These are phyloP conservation scores for Coniophora puteana DNA, from an alignment of 1,284 basidiomycete species.

Conservation along the genomic window DNA sequence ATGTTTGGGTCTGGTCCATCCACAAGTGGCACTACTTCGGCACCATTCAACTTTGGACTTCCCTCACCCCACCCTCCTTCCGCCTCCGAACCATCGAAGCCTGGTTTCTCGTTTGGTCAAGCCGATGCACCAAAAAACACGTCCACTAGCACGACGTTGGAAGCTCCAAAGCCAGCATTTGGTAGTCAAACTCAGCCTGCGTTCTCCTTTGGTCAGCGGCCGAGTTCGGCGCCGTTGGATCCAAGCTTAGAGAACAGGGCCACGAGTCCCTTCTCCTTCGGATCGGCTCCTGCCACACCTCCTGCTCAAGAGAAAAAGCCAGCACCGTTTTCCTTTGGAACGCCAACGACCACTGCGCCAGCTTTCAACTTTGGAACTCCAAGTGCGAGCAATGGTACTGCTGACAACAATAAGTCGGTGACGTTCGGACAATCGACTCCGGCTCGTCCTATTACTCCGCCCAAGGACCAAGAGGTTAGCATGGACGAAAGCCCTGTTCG, in stretches of 20 bases:
- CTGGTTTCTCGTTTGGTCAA: conserved; percentile 21
- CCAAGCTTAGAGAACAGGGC: conserved; percentile 26
- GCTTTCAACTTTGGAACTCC: conserved; percentile 30
- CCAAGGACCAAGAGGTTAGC: conserved; percentile 55
- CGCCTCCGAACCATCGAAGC: conserved; percentile 1
- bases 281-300: conserved; percentile 15
- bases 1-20: conserved; percentile 5
- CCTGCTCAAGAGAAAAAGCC: conserved; percentile 11
- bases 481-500: conserved; percentile 72
- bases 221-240: conserved; percentile 16
- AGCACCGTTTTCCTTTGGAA: conserved; percentile 30
- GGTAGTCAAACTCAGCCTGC: conserved; percentile 17
- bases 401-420: conserved; percentile 29
- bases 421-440: conserved; percentile 22
- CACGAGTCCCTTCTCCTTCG: conserved; percentile 26
- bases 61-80: conserved; percentile 3
- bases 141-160: conserved; percentile 3
- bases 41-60: conserved; percentile 16
- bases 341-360: conserved; percentile 9
- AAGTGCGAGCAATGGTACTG: conserved; percentile 22
- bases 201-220: conserved; percentile 25
- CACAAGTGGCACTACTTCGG: neutral
- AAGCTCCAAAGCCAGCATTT: conserved; percentile 24
- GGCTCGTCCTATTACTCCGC: conserved; percentile 47
- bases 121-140: conserved; percentile 9